Percentiles rank a stretch among this genome's conserved stretches.
Evolutionary conservation across 2,329 filamentous ascomycete species (phyloP).

Genomic region (Penicillium glabrum): DNA sequence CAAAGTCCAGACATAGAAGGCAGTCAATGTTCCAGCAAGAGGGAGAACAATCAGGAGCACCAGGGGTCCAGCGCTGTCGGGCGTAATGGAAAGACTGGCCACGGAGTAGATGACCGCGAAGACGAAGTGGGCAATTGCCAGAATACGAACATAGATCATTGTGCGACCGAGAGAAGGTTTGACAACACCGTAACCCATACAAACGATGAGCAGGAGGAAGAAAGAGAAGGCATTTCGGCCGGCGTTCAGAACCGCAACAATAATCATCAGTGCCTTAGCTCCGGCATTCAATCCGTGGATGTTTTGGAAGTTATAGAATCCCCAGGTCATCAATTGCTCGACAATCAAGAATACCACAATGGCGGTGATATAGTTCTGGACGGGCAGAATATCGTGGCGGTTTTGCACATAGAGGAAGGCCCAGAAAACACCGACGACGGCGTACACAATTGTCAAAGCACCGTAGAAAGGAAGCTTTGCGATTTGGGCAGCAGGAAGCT

Average conservation of each 20-base stretch:
- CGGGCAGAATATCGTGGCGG: slow-evolving; percentile 86
- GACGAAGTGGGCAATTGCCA: slow-evolving; percentile 89
- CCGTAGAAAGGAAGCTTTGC: slow-evolving; percentile 97
- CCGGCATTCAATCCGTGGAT: slow-evolving; percentile 79
- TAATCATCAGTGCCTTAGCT: slow-evolving; percentile 80
- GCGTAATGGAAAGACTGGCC: slow-evolving; percentile 82
- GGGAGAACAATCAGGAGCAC: slow-evolving; percentile 92
- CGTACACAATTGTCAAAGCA: slow-evolving; percentile 89
- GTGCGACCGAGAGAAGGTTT: slow-evolving; percentile 88
- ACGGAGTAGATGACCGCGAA: slow-evolving; percentile 94
- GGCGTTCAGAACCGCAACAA: slow-evolving; percentile 92
- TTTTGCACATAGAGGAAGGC: slow-evolving; percentile 94
- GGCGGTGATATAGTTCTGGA: slow-evolving; percentile 98
- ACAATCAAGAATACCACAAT: slow-evolving; percentile 92
- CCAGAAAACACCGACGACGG: slow-evolving; percentile 77
- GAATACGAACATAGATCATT: slow-evolving; percentile 89
- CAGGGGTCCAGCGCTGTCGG: slow-evolving; percentile 84
- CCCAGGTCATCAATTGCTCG: slow-evolving; percentile 98
- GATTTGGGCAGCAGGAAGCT: slow-evolving; percentile 92
- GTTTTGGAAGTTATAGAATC: slow-evolving; percentile 96
- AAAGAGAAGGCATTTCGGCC: slow-evolving; percentile 97
- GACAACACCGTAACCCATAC: slow-evolving; percentile 98
- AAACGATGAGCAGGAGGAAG: slow-evolving; percentile 95
- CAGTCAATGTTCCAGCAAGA: slow-evolving; percentile 85
- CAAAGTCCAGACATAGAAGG: slow-evolving; percentile 98